Conservation (phyloP, 2,329 filamentous ascomycete species). For the Hypoxylon sp. region DNA sequence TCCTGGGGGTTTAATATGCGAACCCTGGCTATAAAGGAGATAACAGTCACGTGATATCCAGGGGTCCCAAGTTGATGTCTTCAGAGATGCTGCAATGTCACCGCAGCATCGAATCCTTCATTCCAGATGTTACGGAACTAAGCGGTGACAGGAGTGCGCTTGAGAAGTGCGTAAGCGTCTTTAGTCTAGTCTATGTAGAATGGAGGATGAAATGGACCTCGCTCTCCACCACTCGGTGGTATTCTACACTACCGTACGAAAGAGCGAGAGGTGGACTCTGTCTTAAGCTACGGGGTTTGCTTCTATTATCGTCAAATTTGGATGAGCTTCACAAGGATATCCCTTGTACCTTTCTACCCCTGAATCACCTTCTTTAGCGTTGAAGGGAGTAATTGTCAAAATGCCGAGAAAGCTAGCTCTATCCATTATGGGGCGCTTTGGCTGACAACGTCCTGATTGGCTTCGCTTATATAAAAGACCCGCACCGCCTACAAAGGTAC, state of each 20-base stretch:
- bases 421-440: not conserved
- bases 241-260: not conserved
- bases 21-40: slow-evolving; percentile 15
- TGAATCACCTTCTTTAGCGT: slow-evolving; percentile 12
- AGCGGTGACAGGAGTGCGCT: not conserved
- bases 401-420: slow-evolving; percentile 21
- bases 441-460: slow-evolving; percentile 1
- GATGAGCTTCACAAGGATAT: slow-evolving; percentile 21
- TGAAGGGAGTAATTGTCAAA: slow-evolving; percentile 21
- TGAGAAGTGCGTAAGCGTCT: slow-evolving; percentile 11
- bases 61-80: slow-evolving; percentile 11
- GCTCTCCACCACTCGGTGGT: not conserved
- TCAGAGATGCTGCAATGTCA: slow-evolving; percentile 10
- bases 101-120: slow-evolving; percentile 15
- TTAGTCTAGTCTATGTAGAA: not conserved
- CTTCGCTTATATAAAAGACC: slow-evolving; percentile 4
- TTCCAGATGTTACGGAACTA: slow-evolving; percentile 4
- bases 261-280: not conserved
- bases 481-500: not conserved
- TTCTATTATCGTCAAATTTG: slow-evolving; percentile 7
- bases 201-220: slow-evolving; percentile 8
- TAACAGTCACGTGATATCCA: slow-evolving; percentile 14
- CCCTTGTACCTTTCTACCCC: slow-evolving; percentile 12
- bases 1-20: slow-evolving; percentile 5
- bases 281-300: not conserved